Base-by-base conservation (phyloP, 768 basidiomycete genomes). In the Pleurotus tuoliensis region DNA sequence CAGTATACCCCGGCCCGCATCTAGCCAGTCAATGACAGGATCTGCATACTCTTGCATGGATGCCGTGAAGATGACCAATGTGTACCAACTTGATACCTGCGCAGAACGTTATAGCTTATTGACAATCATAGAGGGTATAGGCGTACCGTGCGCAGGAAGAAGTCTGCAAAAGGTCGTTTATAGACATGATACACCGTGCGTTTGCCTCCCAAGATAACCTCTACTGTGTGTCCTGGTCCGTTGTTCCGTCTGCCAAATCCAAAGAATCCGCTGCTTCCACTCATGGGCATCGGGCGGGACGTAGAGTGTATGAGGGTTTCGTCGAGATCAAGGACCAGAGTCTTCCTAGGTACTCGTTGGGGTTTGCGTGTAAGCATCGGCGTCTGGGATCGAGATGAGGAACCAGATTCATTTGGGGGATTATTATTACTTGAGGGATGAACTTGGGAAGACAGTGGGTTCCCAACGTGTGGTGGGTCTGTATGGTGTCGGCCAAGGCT, bases 41-140 rank as follows among this genome's bases (percentile, higher is more conserved):
- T 99, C 97, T 59, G 97, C 97, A 69, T 99, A 99, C 72, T 99
- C 97, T 66, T 94, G 90, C 92, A 99, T 93, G 7, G 96, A 98
- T 5, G 97, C 97, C 30, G 97, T 99, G 73, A 96, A 99, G 61
- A 99, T 94, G 53, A 99, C 94, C 58, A 99, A 82, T 1, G 95
- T 98, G 73, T 99, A 99, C 97, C 97, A 99, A 22, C 87, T 80
- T 27, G 97, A 95, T 40, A 98, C 96, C 95, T 98, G 63, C 8
- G 20, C 5, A n/a, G 43, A 57, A 44, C 30, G 30, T 22, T 20
- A 40, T 43, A 59, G 39, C 58, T 54, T 58, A 54, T 25, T 51
- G 44, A 55, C 46, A 25, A 51, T 20, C 45, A 37, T 12, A 25
- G 59, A 53, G 56, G 30, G 37, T 67, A 64, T 22, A 68, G 65